A percentile compares a stretch with the other conserved stretches of the same genome.
Evolutionary conservation across 495 filamentous ascomycete species (phyloP).

Genomic region (Tuber melanosporum): DNA sequence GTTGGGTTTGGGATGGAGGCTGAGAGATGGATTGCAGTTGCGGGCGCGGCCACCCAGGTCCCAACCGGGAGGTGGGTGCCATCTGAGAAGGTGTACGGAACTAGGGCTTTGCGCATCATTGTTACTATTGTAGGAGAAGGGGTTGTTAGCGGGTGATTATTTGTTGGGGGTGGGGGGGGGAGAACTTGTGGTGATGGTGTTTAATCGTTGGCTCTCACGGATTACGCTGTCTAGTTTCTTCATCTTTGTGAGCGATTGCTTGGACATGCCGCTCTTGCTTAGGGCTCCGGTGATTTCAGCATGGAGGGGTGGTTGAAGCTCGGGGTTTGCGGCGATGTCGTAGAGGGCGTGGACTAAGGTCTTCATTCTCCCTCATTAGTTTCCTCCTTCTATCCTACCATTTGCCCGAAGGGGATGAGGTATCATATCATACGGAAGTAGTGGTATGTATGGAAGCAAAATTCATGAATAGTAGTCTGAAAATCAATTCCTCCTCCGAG

Average conservation of each 20-base stretch:
- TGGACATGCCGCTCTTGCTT: constrained; percentile 28
- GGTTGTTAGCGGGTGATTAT: not conserved
- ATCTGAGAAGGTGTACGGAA: constrained; percentile 30
- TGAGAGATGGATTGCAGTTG: constrained; percentile 16
- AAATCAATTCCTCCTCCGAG: constrained; percentile 24
- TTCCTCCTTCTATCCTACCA: not conserved
- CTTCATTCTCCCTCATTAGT: constrained; percentile 2
- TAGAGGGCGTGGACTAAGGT: constrained; percentile 24
- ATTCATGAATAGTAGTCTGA: constrained; percentile 35
- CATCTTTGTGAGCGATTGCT: constrained; percentile 40
- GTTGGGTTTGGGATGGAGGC: constrained; percentile 18
- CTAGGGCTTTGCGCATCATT: constrained; percentile 27
- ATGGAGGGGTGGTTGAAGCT: constrained; percentile 28
- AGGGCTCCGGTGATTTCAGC: constrained; percentile 29
- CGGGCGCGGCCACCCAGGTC: constrained; percentile 22
- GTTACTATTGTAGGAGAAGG: not conserved
- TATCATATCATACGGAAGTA: constrained; percentile 12
- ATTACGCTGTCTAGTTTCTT: constrained; percentile 37
- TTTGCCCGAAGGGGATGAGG: not conserved
- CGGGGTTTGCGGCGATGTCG: constrained; percentile 30
- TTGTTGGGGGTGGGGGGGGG: not conserved
- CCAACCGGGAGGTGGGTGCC: constrained; percentile 36
- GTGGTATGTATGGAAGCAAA: constrained; percentile 39
- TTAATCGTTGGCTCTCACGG: constrained; percentile 33
- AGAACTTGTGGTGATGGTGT: constrained; percentile 13